These are phyloP conservation scores for Pseudonitzschia multiseries DNA, from an alignment of 108 stramenopile genomes.

Conservation along the genomic window DNA sequence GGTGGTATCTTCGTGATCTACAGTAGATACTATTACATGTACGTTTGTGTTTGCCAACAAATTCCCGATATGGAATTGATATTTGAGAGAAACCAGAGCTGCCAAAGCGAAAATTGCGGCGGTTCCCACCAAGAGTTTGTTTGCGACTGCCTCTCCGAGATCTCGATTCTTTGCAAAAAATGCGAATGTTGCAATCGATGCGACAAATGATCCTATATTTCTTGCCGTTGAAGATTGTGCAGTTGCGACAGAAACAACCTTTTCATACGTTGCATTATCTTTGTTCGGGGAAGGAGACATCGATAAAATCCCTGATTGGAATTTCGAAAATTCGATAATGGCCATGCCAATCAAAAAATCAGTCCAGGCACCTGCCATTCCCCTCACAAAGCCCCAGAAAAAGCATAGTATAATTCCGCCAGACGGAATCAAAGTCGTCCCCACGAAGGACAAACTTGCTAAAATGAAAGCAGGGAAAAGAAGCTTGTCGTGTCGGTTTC, in stretches of 20 bases:
- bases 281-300: conserved; percentile 1
- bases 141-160: conserved; percentile 4
- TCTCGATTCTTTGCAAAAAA: background rate
- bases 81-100: conserved; percentile 11
- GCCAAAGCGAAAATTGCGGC: conserved; percentile 4
- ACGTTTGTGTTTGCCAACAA: background rate
- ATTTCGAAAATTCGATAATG: conserved; percentile 34
- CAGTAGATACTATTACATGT: background rate
- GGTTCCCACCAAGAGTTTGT: conserved; percentile 5
- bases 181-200: conserved; percentile 14
- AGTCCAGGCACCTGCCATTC: conserved; percentile 39
- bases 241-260: conserved; percentile 37
- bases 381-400: conserved; percentile 36
- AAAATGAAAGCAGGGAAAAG: conserved; percentile 31
- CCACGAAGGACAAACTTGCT: conserved; percentile 22
- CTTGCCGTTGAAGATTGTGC: conserved; percentile 54
- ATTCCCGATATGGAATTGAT: conserved; percentile 4
- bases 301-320: background rate
- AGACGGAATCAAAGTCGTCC: conserved; percentile 54
- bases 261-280: conserved; percentile 19
- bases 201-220: conserved; percentile 47
- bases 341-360: conserved; percentile 54
- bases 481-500: conserved; percentile 8
- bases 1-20: background rate
- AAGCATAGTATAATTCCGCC: conserved; percentile 53